A percentile compares a stretch with the other conserved stretches of the same genome.
Evolutionary conservation across 1,284 basidiomycete genomes (phyloP).

Genomic region (Cutaneotrichosporon mucoides): DNA sequence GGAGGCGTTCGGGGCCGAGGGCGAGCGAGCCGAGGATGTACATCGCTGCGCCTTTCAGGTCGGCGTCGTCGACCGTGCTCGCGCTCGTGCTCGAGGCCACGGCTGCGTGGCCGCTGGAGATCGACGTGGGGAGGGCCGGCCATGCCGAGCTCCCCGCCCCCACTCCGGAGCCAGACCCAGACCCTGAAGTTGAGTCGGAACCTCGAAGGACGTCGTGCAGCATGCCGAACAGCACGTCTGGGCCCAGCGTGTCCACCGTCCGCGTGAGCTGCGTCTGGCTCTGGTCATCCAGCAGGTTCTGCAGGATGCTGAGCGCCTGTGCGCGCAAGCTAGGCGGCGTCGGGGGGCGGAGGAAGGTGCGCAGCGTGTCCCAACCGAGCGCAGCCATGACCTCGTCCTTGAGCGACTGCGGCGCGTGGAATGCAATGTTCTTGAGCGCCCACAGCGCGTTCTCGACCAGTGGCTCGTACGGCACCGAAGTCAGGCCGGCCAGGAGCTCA

Average conservation of each 20-base stretch:
- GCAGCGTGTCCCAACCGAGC: conserved; percentile 57
- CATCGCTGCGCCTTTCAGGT: conserved; percentile 24
- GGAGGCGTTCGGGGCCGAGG: conserved; percentile 38
- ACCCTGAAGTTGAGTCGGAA: too few species aligned
- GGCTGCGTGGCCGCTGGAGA: too few species aligned
- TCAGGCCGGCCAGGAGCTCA: conserved; percentile 59
- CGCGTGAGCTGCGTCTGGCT: conserved; percentile 29
- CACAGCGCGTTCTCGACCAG: conserved; percentile 68
- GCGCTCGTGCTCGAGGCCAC: background rate
- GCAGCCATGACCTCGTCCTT: conserved; percentile 63
- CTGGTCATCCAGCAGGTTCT: conserved; percentile 45
- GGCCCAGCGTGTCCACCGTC: conserved; percentile 36
- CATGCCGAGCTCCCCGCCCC: too few species aligned
- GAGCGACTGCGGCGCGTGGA: conserved; percentile 58
- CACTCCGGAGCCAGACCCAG: too few species aligned
- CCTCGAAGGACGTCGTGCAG: conserved; percentile 19
- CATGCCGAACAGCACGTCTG: conserved; percentile 26
- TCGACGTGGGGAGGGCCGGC: too few species aligned
- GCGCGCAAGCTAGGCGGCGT: conserved; percentile 28
- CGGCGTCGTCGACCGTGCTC: conserved; percentile 3
- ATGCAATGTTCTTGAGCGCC: conserved; percentile 73
- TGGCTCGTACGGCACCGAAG: conserved; percentile 55
- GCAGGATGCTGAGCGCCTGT: conserved; percentile 41
- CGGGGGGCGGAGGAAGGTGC: conserved; percentile 17
- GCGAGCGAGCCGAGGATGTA: conserved; percentile 43